phyloP scores from a whole-genome alignment of 2,329 filamentous ascomycete genomes.

The Lasiodiplodia theobromae region DNA sequence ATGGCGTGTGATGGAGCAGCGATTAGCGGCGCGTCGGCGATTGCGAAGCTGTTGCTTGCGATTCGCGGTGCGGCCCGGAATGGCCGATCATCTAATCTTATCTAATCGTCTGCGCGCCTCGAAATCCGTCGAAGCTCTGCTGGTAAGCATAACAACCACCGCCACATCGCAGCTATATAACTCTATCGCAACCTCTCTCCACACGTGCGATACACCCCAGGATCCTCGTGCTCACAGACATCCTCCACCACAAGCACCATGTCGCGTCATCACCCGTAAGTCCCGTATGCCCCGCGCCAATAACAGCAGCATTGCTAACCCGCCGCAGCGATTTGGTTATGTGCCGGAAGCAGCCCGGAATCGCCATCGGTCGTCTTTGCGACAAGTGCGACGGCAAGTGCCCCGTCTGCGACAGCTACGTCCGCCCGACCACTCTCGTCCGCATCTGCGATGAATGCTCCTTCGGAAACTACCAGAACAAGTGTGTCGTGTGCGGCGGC shows the following conservation, averaged over 20 bases:
- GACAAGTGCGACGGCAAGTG: constrained; percentile 99
- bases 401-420: constrained; percentile 98
- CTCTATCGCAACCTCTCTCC: not conserved
- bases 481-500: constrained; percentile 97
- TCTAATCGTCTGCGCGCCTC: constrained; percentile 20
- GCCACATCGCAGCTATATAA: constrained; percentile 10
- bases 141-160: constrained; percentile 17
- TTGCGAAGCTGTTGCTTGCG: constrained; percentile 18
- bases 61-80: constrained; percentile 18
- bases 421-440: constrained; percentile 94
- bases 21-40: constrained; percentile 26
- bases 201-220: not conserved
- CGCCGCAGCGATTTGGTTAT: constrained; percentile 85
- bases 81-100: constrained; percentile 17
- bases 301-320: constrained; percentile 34
- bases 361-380: constrained; percentile 97
- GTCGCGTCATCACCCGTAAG: constrained; percentile 93
- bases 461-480: constrained; percentile 99
- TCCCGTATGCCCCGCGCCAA: constrained; percentile 36
- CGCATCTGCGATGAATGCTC: constrained; percentile 99
- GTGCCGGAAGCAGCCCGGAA: constrained; percentile 98
- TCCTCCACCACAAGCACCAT: constrained; percentile 54
- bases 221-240: not conserved
- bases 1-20: constrained; percentile 4
- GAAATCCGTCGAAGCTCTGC: constrained; percentile 17